Base-by-base conservation (phyloP, 139 green algal genomes). In the Spirogloea muscicola region DNA sequence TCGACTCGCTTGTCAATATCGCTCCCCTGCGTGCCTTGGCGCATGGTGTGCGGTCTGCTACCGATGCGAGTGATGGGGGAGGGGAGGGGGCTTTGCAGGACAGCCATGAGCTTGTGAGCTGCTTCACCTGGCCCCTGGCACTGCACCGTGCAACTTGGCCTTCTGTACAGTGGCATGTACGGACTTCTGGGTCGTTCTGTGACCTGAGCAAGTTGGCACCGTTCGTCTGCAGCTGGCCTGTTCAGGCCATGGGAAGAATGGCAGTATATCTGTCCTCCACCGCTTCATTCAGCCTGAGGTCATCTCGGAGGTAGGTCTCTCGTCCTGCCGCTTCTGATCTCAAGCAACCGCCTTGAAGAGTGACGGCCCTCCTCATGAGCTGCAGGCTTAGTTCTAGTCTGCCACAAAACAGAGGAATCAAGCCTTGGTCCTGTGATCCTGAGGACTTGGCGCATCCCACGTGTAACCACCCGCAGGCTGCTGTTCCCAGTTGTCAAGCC, bases 241-340 rank as follows among this genome's bases (percentile, higher is more conserved):
- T 34, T 83, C 82, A 37, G 91, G 89, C 2, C 63, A 85, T 49
- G 90, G 85, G 33, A 85, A 89, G 58, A 84, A 85, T 40, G 92
- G 92, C 16, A 84, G 86, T 2, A 68, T 97, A 4, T 81, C 85
- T 1, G 63, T 96, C 25, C 70, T 95, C 34, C 83, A 88, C 3
- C 74, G 82, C 27, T 79, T 83, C 33, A 49, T 97, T 46, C 65
- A 89, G 1, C 83, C 89, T 0, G 89, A 95, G 13, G 67, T 93
- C n/a, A 78, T 94, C 7, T 90, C 87, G 0, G 84, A 91, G 33
- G 89, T 96, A 18, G 85, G 82, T 0, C 80, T n/a, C n/a, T n/a
- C n/a, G n/a, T n/a, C n/a, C n/a, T 91, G 36, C 44, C 84, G 21
- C 51, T 79, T 70, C 69, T 46, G 58, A 36, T 82, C n/a, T n/a